Conservation (phyloP, 176 grass and related monocot genomes). For the Pharus latifolius region DNA sequence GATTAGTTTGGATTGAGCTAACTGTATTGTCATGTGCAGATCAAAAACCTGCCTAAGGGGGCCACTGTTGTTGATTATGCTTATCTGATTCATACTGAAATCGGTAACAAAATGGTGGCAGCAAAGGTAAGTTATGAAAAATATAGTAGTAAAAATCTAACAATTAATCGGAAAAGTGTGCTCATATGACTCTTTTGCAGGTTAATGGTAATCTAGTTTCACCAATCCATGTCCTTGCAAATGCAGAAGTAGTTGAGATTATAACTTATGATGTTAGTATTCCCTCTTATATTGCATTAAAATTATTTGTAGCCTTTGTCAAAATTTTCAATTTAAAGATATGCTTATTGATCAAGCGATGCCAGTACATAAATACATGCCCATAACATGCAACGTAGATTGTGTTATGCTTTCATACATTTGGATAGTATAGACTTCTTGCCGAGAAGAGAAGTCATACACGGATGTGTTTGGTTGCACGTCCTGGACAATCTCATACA, state of each 20-base stretch:
- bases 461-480: no score
- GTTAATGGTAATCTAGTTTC: slow-evolving; percentile 93
- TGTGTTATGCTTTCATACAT: neutral
- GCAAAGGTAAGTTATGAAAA: slow-evolving; percentile 63
- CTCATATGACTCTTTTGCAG: slow-evolving; percentile 53
- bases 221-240: slow-evolving; percentile 77
- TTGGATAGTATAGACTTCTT: neutral
- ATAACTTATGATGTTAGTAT: slow-evolving; percentile 85
- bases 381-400: neutral
- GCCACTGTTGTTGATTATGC: slow-evolving; percentile 98
- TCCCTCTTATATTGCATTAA: slow-evolving; percentile 10
- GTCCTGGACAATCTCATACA: no score
- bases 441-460: neutral
- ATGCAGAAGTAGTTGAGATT: slow-evolving; percentile 98
- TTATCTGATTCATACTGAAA: slow-evolving; percentile 96
- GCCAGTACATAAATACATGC: no score
- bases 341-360: no score
- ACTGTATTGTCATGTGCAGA: slow-evolving; percentile 32
- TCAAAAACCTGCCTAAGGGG: slow-evolving; percentile 92
- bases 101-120: slow-evolving; percentile 93
- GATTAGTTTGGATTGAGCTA: neutral
- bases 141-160: neutral
- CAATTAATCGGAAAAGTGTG: slow-evolving; percentile 8
- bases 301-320: slow-evolving; percentile 1
- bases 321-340: slow-evolving; percentile 4